These are phyloP conservation scores for Daldinia eschscholtzii DNA, from an alignment of 2,329 filamentous ascomycete species.

Conservation along the genomic window DNA sequence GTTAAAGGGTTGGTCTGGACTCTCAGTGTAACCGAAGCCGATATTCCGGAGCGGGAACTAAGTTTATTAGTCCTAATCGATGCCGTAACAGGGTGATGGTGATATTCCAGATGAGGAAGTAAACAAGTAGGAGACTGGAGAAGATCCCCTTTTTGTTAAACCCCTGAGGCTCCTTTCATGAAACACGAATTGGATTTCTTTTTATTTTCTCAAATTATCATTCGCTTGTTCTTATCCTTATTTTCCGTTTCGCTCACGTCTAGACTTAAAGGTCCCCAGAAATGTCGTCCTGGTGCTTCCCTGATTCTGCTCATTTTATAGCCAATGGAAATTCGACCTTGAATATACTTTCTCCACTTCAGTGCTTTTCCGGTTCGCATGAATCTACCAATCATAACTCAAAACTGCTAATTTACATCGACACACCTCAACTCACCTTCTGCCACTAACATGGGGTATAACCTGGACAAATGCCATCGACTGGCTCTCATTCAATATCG, in stretches of 20 bases:
- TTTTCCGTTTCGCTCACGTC: slow-evolving; percentile 42
- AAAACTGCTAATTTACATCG: slow-evolving; percentile 45
- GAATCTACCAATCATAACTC: slow-evolving; percentile 43
- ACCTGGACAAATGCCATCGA: slow-evolving; percentile 49
- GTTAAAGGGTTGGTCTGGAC: slow-evolving; percentile 26
- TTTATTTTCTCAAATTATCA: slow-evolving; percentile 39
- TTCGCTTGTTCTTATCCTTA: slow-evolving; percentile 37
- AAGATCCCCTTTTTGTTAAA: slow-evolving; percentile 31
- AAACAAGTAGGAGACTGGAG: slow-evolving; percentile 30
- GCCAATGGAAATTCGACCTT: slow-evolving; percentile 47
- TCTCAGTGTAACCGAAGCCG: slow-evolving; percentile 27
- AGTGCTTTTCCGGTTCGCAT: slow-evolving; percentile 43
- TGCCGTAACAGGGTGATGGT: slow-evolving; percentile 31
- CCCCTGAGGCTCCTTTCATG: slow-evolving; percentile 35
- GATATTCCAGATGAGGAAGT: slow-evolving; percentile 39
- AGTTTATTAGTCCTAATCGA: slow-evolving; percentile 36
- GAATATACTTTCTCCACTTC: slow-evolving; percentile 41
- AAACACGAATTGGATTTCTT: slow-evolving; percentile 27
- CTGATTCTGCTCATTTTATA: slow-evolving; percentile 48
- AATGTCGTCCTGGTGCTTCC: slow-evolving; percentile 39
- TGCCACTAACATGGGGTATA: slow-evolving; percentile 50
- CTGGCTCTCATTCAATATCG: slow-evolving; percentile 49
- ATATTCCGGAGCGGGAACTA: slow-evolving; percentile 43
- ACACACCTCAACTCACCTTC: slow-evolving; percentile 51
- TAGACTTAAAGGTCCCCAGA: slow-evolving; percentile 33